Evolutionary conservation across 805 yeast species (phyloP).

Genomic region (Metschnikowia cerradonensis): DNA sequence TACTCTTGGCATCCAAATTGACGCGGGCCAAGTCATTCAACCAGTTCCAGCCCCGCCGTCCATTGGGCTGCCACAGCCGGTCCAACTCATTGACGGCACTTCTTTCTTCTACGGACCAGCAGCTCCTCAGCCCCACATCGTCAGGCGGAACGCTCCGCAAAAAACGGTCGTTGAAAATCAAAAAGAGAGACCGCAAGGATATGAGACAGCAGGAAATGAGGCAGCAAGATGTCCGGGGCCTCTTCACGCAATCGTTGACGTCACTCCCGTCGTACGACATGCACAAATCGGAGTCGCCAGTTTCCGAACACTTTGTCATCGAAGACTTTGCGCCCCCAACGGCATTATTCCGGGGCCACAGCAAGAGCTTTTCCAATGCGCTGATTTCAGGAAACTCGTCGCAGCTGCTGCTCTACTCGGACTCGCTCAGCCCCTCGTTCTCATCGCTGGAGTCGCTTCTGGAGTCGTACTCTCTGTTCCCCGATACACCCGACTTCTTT

Average conservation of each 20-base stretch:
- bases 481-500: conserved; percentile 25
- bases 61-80: conserved; percentile 12
- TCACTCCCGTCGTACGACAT: conserved; percentile 6
- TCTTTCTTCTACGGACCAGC: conserved; percentile 9
- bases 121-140: conserved; percentile 4
- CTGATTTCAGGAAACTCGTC: conserved; percentile 29
- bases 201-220: not conserved
- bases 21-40: conserved; percentile 37
- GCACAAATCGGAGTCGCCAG: conserved; percentile 8
- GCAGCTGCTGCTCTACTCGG: conserved; percentile 27
- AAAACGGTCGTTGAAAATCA: conserved; percentile 13
- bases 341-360: conserved; percentile 15
- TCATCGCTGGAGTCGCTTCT: conserved; percentile 30
- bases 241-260: conserved; percentile 12
- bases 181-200: conserved; percentile 12
- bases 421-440: conserved; percentile 20
- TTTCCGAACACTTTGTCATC: conserved; percentile 9
- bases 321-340: conserved; percentile 19
- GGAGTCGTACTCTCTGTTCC: conserved; percentile 24
- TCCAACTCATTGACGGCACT: conserved; percentile 15
- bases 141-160: conserved; percentile 9
- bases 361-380: conserved; percentile 15
- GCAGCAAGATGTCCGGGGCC: not conserved
- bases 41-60: conserved; percentile 19
- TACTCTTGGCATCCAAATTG: conserved; percentile 39